phyloP scores from a whole-genome alignment of 352 stramenopile species.

The Thalassiosira exigua region DNA sequence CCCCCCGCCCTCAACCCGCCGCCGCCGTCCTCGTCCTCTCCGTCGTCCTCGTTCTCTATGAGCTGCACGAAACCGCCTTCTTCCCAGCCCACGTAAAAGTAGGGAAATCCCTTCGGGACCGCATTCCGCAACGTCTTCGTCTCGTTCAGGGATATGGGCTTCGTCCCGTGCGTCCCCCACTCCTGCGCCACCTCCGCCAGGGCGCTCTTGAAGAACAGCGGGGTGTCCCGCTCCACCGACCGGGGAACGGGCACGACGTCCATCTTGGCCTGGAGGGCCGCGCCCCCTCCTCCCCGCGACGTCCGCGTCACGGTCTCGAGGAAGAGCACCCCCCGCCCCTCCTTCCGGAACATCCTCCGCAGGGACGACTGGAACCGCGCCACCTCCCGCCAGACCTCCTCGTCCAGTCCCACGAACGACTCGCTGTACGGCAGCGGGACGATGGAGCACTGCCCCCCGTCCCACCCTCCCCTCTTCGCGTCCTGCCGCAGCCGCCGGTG shows the following conservation, averaged over 20 bases:
- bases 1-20: slow-evolving; percentile 26
- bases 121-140: slow-evolving; percentile 45
- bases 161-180: slow-evolving; percentile 74
- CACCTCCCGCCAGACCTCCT: slow-evolving; percentile 76
- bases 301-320: slow-evolving; percentile 70
- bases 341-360: slow-evolving; percentile 59
- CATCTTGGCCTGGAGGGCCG: slow-evolving; percentile 74
- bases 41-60: slow-evolving; percentile 64
- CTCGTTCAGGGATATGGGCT: slow-evolving; percentile 45
- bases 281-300: slow-evolving; percentile 21
- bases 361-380: slow-evolving; percentile 64
- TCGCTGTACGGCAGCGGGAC: slow-evolving; percentile 72
- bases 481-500: slow-evolving; percentile 45
- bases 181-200: slow-evolving; percentile 76
- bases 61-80: slow-evolving; percentile 68
- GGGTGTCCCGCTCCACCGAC: slow-evolving; percentile 57
- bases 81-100: slow-evolving; percentile 79
- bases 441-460: slow-evolving; percentile 71
- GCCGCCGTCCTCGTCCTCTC: slow-evolving; percentile 21
- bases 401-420: slow-evolving; percentile 60
- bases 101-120: slow-evolving; percentile 75
- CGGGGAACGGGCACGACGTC: slow-evolving; percentile 71
- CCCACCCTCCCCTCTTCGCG: slow-evolving; percentile 11
- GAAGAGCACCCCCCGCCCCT: slow-evolving; percentile 70
- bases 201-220: slow-evolving; percentile 74